Conservation (phyloP, 805 yeast genomes). For the Candida bentonensis region DNA sequence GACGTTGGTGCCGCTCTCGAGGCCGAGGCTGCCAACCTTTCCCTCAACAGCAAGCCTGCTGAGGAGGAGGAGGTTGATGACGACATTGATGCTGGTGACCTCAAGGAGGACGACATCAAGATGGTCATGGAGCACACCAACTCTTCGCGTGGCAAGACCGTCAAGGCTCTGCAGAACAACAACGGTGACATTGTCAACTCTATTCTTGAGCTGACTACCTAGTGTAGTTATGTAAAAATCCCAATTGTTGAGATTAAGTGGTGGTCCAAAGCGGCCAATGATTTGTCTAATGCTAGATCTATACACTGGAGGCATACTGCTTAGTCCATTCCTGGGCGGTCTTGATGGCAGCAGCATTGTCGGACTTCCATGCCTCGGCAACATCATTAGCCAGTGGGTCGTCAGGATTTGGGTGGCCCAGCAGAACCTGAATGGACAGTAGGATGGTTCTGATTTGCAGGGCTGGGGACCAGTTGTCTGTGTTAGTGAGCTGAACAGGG, state of each 20-base stretch:
- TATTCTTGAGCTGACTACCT: constrained; percentile 47
- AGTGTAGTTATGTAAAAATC: too few relatives aligned
- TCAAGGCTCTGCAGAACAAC: constrained; percentile 76
- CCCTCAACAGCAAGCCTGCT: constrained; percentile 24
- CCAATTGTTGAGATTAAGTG: too few relatives aligned
- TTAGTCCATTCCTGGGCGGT: constrained; percentile 71
- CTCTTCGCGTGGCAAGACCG: constrained; percentile 81
- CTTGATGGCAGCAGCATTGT: constrained; percentile 64
- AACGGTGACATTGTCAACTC: constrained; percentile 93
- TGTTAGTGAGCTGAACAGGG: constrained; percentile 5
- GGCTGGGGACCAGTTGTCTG: constrained; percentile 94
- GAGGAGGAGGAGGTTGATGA: constrained; percentile 51
- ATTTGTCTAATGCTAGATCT: not conserved
- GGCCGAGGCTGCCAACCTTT: constrained; percentile 18
- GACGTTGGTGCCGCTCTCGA: constrained; percentile 18
- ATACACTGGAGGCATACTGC: constrained; percentile 31
- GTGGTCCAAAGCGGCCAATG: too few relatives aligned
- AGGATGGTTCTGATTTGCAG: constrained; percentile 86
- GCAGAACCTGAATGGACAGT: constrained; percentile 79
- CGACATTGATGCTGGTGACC: constrained; percentile 74
- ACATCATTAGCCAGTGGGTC: constrained; percentile 97
- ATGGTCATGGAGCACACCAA: constrained; percentile 85
- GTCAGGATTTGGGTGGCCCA: constrained; percentile 95
- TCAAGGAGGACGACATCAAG: constrained; percentile 68
- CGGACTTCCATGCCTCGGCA: constrained; percentile 89